Conservation (phyloP, 495 filamentous ascomycete species). For the Immersiella caudata region DNA sequence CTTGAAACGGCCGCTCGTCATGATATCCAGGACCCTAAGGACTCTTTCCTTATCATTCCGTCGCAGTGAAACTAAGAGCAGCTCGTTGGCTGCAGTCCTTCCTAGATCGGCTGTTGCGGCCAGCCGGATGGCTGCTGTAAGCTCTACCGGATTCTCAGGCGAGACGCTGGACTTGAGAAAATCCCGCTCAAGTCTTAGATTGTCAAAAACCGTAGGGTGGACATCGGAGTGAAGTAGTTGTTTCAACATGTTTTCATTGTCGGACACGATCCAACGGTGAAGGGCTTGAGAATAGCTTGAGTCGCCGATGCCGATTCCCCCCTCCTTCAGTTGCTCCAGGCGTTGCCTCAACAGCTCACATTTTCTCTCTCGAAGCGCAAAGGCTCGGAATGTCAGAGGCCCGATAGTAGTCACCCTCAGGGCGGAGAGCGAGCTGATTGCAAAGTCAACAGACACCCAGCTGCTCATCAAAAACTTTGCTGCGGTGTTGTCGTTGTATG, state of each 20-base stretch:
- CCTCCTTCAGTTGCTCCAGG: constrained; percentile 57
- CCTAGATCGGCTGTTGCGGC: constrained; percentile 4
- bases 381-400: constrained; percentile 69
- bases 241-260: constrained; percentile 58
- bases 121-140: constrained; percentile 33
- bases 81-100: constrained; percentile 11
- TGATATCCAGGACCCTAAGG: constrained; percentile 34
- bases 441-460: constrained; percentile 62
- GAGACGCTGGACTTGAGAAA: constrained; percentile 30
- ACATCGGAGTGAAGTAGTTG: constrained; percentile 69
- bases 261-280: constrained; percentile 57
- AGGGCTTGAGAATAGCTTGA: constrained; percentile 64
- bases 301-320: constrained; percentile 60
- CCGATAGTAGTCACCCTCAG: constrained; percentile 70
- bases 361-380: constrained; percentile 63
- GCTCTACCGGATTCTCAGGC: constrained; percentile 33
- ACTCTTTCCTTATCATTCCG: constrained; percentile 3
- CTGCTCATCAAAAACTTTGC: constrained; percentile 70
- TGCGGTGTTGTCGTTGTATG: constrained; percentile 62
- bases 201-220: constrained; percentile 74
- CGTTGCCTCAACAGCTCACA: constrained; percentile 55
- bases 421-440: constrained; percentile 64
- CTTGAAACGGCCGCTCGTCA: constrained; percentile 29
- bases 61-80: constrained; percentile 15
- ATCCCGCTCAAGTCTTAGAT: constrained; percentile 57